These are phyloP conservation scores for Isoetes taiwanensis DNA, from an alignment of 75 land plant genomes.

Conservation along the genomic window DNA sequence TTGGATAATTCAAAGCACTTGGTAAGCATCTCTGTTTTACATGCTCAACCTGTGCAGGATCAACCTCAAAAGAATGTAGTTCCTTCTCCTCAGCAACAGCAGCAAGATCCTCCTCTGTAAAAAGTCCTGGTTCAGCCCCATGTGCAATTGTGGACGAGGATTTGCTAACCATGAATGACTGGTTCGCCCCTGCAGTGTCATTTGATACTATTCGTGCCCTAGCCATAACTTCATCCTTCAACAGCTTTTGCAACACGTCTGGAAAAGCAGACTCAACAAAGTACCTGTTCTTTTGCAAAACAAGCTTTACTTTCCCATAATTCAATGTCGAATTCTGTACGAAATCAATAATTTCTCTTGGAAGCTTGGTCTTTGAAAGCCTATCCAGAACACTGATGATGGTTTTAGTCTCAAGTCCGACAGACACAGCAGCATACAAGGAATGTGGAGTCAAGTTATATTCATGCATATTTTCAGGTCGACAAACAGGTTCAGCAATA, in stretches of 20 bases:
- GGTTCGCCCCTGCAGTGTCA: slow-evolving; percentile 21
- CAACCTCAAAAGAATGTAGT: slow-evolving; percentile 87
- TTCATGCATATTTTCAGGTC: slow-evolving; percentile 96
- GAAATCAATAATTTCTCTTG: slow-evolving; percentile 81
- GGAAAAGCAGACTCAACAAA: slow-evolving; percentile 88
- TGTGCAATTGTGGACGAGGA: slow-evolving; percentile 36
- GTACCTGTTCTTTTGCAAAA: slow-evolving; percentile 90
- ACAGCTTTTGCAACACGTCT: slow-evolving; percentile 66
- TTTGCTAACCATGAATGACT: slow-evolving; percentile 56
- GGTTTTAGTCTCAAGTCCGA: slow-evolving; percentile 94
- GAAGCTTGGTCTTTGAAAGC: slow-evolving; percentile 87
- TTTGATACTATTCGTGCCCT: slow-evolving; percentile 38
- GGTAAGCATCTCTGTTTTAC: slow-evolving; percentile 96
- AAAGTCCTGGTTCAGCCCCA: slow-evolving; percentile 51
- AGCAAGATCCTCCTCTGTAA: slow-evolving; percentile 54
- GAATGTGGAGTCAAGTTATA: slow-evolving; percentile 96
- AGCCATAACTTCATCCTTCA: slow-evolving; percentile 54
- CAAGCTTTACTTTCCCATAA: slow-evolving; percentile 97
- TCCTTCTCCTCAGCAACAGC: slow-evolving; percentile 93
- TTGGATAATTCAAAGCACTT: slow-evolving; percentile 87
- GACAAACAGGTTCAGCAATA: slow-evolving; percentile 97
- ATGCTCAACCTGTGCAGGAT: slow-evolving; percentile 95
- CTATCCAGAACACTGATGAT: slow-evolving; percentile 70
- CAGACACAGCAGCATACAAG: slow-evolving; percentile 96
- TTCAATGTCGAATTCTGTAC: slow-evolving; percentile 80